Conservation (phyloP, 495 filamentous ascomycete genomes). For the Podospora sp. region DNA sequence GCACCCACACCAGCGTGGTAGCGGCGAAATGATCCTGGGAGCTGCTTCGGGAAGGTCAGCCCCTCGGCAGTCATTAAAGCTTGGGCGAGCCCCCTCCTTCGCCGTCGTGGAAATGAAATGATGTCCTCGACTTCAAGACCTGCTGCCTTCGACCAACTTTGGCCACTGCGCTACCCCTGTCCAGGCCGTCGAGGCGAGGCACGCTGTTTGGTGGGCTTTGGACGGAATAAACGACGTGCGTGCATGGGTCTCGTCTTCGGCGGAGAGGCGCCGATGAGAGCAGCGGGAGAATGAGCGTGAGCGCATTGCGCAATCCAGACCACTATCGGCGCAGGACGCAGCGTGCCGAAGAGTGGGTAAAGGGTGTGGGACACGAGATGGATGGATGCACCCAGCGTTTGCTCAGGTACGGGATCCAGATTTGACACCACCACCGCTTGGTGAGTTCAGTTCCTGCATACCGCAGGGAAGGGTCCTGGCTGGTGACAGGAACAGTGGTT, state of each 20-base stretch:
- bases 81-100: background rate
- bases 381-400: background rate
- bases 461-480: background rate
- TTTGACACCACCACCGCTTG: slow-evolving; percentile 3
- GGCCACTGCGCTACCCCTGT: slow-evolving; percentile 2
- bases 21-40: background rate
- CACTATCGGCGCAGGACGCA: slow-evolving; percentile 6
- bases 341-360: slow-evolving; percentile 7
- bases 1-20: background rate
- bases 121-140: background rate
- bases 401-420: slow-evolving; percentile 9
- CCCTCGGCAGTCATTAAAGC: background rate
- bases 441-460: slow-evolving; percentile 1
- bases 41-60: background rate
- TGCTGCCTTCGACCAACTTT: background rate
- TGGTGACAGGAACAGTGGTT: too few species aligned
- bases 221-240: background rate
- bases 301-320: slow-evolving; percentile 4
- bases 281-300: background rate
- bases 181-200: background rate
- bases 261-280: slow-evolving; percentile 1
- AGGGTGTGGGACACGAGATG: background rate
- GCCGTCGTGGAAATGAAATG: background rate
- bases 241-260: background rate
- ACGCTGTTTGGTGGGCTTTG: background rate